Evolutionary conservation across 768 basidiomycete species (phyloP).

Genomic region (Leccinum longicurvipes): DNA sequence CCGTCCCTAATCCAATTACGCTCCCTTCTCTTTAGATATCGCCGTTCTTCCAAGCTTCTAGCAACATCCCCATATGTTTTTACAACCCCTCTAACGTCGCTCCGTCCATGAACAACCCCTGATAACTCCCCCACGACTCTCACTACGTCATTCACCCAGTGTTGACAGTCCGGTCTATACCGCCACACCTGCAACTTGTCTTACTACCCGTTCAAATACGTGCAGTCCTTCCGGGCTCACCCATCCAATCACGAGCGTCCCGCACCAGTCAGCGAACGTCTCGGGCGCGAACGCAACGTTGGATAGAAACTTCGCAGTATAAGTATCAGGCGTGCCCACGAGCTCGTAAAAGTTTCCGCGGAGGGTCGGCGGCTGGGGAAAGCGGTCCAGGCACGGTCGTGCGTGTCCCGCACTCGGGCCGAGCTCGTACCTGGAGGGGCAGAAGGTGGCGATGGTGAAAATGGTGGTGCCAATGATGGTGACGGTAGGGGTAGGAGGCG

Average conservation of each 20-base stretch:
- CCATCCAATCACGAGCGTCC: conserved; percentile 24
- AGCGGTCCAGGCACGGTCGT: background rate
- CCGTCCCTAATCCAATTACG: background rate
- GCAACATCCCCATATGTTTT: conserved; percentile 21
- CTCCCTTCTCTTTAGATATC: conserved; percentile 17
- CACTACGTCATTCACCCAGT: conserved; percentile 27
- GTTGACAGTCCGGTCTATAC: conserved; percentile 18
- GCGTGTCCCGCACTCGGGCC: background rate
- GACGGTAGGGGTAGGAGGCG: background rate
- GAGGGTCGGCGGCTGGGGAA: background rate
- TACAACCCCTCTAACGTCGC: conserved; percentile 17
- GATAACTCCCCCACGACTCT: background rate
- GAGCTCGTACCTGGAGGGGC: background rate
- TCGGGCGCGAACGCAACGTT: conserved; percentile 8
- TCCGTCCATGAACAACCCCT: conserved; percentile 14
- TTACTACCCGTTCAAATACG: conserved; percentile 15
- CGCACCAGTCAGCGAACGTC: conserved; percentile 22
- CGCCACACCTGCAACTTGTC: conserved; percentile 20
- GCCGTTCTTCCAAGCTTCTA: conserved; percentile 31
- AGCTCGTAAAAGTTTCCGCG: conserved; percentile 29
- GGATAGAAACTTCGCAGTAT: conserved; percentile 13
- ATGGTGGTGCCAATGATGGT: background rate
- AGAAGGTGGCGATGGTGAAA: background rate
- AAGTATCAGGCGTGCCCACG: conserved; percentile 25
- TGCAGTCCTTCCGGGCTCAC: conserved; percentile 9